A percentile compares a stretch with the other conserved stretches of the same genome.
phyloP scores from a whole-genome alignment of 225 moss, liverwort and hornwort genomes.

The Anthoceros angustus region DNA sequence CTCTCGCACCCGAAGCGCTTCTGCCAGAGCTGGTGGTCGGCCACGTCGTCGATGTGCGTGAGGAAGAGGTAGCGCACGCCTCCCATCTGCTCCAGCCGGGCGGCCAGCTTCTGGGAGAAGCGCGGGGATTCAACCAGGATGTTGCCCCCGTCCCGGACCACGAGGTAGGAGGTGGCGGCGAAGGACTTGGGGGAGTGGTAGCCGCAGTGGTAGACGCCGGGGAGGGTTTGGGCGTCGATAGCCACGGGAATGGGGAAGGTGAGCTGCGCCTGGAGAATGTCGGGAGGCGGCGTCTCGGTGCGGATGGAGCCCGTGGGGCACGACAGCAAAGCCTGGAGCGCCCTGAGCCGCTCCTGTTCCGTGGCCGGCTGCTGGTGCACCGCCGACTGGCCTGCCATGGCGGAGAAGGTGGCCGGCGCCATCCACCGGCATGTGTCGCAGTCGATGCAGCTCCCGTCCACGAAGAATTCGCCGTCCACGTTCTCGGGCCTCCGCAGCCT shows the following conservation, averaged over 20 bases:
- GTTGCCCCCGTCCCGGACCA: conserved; percentile 56
- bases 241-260: conserved; percentile 54
- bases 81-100: conserved; percentile 51
- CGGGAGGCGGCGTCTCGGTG: conserved; percentile 43
- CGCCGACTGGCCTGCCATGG: conserved; percentile 25
- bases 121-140: conserved; percentile 83
- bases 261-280: conserved; percentile 38
- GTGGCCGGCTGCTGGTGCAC: conserved; percentile 71
- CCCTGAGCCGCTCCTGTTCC: conserved; percentile 37
- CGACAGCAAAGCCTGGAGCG: conserved; percentile 44
- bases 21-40: neutral
- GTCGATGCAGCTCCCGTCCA: conserved; percentile 65
- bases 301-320: conserved; percentile 69
- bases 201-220: conserved; percentile 77
- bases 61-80: conserved; percentile 84
- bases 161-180: conserved; percentile 56
- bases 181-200: conserved; percentile 62
- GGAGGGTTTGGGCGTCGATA: conserved; percentile 11
- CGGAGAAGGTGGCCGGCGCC: conserved; percentile 39
- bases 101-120: conserved; percentile 50
- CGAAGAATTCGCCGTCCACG: conserved; percentile 33
- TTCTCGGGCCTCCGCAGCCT: conserved; percentile 15
- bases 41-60: conserved; percentile 35
- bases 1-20: neutral
- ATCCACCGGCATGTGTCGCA: conserved; percentile 91